These are phyloP conservation scores for Apiospora marii DNA, from an alignment of 2,329 filamentous ascomycete genomes.

Conservation along the genomic window DNA sequence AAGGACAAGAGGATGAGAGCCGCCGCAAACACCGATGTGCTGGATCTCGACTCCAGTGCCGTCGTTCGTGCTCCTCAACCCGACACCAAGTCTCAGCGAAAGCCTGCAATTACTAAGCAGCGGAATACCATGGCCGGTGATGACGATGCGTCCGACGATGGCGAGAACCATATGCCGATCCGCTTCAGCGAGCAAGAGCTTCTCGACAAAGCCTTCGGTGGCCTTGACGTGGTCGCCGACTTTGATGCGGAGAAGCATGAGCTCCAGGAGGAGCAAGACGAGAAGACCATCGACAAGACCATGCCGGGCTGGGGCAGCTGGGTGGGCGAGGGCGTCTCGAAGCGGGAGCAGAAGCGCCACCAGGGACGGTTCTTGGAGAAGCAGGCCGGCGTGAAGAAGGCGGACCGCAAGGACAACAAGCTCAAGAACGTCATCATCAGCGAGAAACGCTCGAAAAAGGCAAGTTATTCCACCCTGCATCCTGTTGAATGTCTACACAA, in stretches of 20 bases:
- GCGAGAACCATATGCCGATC: conserved; percentile 61
- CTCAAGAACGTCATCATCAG: conserved; percentile 88
- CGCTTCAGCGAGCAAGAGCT: conserved; percentile 70
- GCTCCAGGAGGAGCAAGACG: conserved; percentile 77
- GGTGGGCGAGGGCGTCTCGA: conserved; percentile 84
- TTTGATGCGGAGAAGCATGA: conserved; percentile 84
- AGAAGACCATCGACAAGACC: conserved; percentile 83
- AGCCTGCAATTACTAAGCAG: conserved; percentile 35
- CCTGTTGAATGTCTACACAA: neutral
- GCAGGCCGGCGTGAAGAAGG: conserved; percentile 76
- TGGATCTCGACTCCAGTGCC: conserved; percentile 41
- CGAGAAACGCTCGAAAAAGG: conserved; percentile 90
- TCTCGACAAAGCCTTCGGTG: conserved; percentile 85
- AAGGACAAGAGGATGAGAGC: conserved; percentile 37
- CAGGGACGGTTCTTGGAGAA: conserved; percentile 69
- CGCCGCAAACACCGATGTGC: conserved; percentile 34
- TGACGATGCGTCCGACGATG: conserved; percentile 54
- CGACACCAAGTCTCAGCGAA: conserved; percentile 6
- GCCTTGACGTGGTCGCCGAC: conserved; percentile 80
- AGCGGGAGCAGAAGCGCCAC: conserved; percentile 70
- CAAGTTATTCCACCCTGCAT: conserved; percentile 45
- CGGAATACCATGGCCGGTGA: conserved; percentile 38
- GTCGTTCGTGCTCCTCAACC: conserved; percentile 37
- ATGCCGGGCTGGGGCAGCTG: conserved; percentile 94
- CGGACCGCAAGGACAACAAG: conserved; percentile 82